These are phyloP conservation scores for Multifurca ochricompacta DNA, from an alignment of 768 basidiomycete genomes.

Conservation along the genomic window DNA sequence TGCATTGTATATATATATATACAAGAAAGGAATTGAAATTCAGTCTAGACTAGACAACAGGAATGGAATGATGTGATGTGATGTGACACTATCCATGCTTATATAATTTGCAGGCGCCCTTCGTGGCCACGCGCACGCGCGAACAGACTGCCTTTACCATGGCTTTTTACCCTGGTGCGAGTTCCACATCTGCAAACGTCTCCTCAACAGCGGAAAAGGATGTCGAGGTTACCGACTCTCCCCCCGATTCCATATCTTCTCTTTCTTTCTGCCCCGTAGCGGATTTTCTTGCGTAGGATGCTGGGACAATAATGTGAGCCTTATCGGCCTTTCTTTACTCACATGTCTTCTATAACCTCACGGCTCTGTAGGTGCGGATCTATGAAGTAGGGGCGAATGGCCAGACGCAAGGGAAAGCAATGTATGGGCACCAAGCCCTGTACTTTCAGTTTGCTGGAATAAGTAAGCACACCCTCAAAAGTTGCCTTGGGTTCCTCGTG, in stretches of 20 bases:
- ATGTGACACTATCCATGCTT: background rate
- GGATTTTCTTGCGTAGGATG: conserved; percentile 89
- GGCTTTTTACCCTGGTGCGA: conserved; percentile 38
- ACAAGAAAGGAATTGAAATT: too few relatives aligned
- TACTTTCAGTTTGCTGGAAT: conserved; percentile 84
- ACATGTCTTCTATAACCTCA: conserved; percentile 1
- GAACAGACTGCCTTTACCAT: conserved; percentile 22
- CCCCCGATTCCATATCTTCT: conserved; percentile 80
- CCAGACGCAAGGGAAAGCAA: conserved; percentile 81
- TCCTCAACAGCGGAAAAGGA: conserved; percentile 54
- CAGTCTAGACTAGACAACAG: too few relatives aligned
- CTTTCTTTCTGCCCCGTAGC: conserved; percentile 78
- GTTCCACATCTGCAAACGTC: conserved; percentile 30
- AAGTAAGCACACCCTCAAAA: conserved; percentile 41
- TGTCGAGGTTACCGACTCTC: conserved; percentile 73
- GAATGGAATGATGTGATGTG: too few relatives aligned
- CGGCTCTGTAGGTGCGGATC: conserved; percentile 60
- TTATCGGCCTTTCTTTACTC: conserved; percentile 18
- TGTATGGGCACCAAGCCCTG: conserved; percentile 91
- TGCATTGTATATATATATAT: too few relatives aligned
- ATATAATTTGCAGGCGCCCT: conserved; percentile 22
- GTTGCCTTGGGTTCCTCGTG: conserved; percentile 2
- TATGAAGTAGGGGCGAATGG: conserved; percentile 82
- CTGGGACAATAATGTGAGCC: conserved; percentile 83
- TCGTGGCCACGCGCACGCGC: background rate